Base-by-base conservation (phyloP, 139 green algal species). In the Picochlorum sp. region DNA sequence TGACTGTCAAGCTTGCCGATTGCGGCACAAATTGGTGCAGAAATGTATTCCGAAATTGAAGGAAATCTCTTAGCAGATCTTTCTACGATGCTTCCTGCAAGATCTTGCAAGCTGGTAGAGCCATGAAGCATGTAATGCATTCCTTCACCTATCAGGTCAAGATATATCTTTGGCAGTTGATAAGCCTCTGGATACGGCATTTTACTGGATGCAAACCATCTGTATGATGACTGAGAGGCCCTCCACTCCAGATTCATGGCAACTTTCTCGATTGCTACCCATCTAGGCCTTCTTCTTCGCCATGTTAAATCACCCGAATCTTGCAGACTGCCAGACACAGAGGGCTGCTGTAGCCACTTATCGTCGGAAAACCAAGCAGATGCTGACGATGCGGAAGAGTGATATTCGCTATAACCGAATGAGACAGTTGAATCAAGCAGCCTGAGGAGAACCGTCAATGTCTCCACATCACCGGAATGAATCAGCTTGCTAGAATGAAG, bases 41-140 rank as follows among this genome's bases (percentile, higher is more conserved):
- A 60, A 25, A 62, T 28, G 14, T 52, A 24, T 18, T 62, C 60
- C 16, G 59, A 68, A 30, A 88, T 60, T 18, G 25, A 56, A 13
- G 79, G 64, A 64, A 81, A 88, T n/a, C 78, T 72, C 73, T 87
- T 89, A 28, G 69, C 33, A 26, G 40, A 49, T 2, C 47, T n/a
- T 10, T 77, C 71, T 45, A 89, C 40, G 4, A 69, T 43, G 25
- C 33, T 31, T n/a, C 44, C 44, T 31, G 44, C 44, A 22, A 53
- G 20, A 12, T 53, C 44, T 31, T 22, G 20, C 7, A 53, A 12
- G 22, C 44, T 31, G 20, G n/a, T 53, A n/a, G 12, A n/a, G 4
- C 44, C 44, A 14, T 70, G 50, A 43, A 82, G 51, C 55, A 45
- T 57, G 13, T 55, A 51, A 8, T 52, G 52, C 49, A 81, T 41